These are phyloP conservation scores for Funneliformis geosporum DNA, from an alignment of 192 early-diverging fungal genomes.

Conservation along the genomic window DNA sequence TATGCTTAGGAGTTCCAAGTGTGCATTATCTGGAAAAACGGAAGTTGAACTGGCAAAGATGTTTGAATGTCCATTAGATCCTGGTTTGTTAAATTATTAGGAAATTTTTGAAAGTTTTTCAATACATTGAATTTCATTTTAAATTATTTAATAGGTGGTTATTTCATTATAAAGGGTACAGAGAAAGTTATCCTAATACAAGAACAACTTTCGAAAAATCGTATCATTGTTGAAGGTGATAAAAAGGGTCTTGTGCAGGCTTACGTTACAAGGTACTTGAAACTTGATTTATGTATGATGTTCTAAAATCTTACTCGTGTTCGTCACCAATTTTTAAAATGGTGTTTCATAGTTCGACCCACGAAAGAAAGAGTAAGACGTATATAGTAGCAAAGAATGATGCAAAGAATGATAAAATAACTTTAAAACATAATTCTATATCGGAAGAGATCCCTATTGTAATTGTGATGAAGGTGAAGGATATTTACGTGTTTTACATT, in stretches of 20 bases:
- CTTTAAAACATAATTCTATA: constrained; percentile 90
- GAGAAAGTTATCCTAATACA: constrained; percentile 99
- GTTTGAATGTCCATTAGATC: constrained; percentile 95
- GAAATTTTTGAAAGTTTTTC: neutral
- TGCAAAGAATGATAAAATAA: constrained; percentile 64
- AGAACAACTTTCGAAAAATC: constrained; percentile 98
- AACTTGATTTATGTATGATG: constrained; percentile 23
- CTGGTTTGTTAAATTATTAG: constrained; percentile 51
- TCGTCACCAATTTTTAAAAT: neutral
- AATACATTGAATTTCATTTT: neutral
- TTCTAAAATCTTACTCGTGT: neutral
- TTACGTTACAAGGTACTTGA: constrained; percentile 71
- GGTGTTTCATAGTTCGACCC: constrained; percentile 66
- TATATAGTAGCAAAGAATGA: constrained; percentile 67
- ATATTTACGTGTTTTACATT: neutral
- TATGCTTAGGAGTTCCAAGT: constrained; percentile 89
- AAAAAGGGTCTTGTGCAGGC: constrained; percentile 79
- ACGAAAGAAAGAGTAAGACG: constrained; percentile 93
- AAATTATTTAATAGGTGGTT: constrained; percentile 62
- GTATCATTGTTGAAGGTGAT: constrained; percentile 93
- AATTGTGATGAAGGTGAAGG: constrained; percentile 73
- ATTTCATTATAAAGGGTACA: constrained; percentile 94
- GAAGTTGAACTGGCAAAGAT: constrained; percentile 84
- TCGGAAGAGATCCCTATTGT: constrained; percentile 85
- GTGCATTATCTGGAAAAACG: constrained; percentile 74